Evolutionary conservation across 23 red algal species (phyloP), one percentile per base, ranked within the genome.

Genomic region (Agarophyton chilense): DNA sequence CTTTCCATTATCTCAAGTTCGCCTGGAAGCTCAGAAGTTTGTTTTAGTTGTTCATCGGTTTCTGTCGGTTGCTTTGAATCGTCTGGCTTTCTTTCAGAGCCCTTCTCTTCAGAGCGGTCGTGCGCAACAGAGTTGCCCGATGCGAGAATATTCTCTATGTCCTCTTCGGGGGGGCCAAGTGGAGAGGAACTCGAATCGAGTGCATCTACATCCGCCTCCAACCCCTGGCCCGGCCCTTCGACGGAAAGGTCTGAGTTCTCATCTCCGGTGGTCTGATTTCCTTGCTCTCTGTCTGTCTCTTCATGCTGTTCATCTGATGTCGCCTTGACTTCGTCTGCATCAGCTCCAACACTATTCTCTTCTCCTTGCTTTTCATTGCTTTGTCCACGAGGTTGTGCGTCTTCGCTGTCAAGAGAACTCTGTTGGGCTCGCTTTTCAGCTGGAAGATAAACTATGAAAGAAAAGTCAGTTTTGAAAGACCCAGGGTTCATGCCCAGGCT

Each of bases 391-490:
- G 46, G 18, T 42, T 80, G 13, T 25, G 56, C 21, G 21, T 91
- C 62, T 72, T 81, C 77, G 57, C 76, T 81, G 50, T 81, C 54
- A 16, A 91, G 29, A 21, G 74, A 81, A 64, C 88, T 64, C 56
- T 91, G 88, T 45, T 84, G 78, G 25, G 73, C 78, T 54, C 74
- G 40, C 72, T 72, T 62, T 49, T 94, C 81, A 44, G 91, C 91
- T 36, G 80, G 91, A 29, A 86, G 79, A 55, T 86, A 85, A 21
- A 94, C 80, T 7, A 71, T 50, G 85, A 94, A 94, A 24, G 91
- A 94, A 34, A 85, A 86, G 61, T 94, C 91, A 29, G 79, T 86
- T 28, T 64, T 81, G 45, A 94, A 94, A 26, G 91, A 94, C 4
- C 91, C 91, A 14, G 91, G 81, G 55, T 94, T 94, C 68, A 94